Evolutionary conservation across 108 stramenopile genomes (phyloP), one percentile per base, ranked within the genome.

Genomic region (Ochromonas danica): DNA sequence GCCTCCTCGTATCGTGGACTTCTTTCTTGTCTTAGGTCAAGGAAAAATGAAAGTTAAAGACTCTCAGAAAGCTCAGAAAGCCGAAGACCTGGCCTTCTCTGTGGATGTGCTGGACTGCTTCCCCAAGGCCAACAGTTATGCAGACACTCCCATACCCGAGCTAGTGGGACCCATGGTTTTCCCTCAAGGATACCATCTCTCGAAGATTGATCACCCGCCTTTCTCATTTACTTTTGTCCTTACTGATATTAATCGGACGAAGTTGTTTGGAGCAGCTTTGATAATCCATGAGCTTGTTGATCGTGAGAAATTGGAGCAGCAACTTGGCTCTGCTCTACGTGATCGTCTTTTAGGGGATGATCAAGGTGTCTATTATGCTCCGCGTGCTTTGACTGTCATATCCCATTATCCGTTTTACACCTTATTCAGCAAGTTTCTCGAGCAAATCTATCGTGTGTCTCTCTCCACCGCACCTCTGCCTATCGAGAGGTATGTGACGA

Each of bases 371-470:
- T 62, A 91, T 36, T 92, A 89, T 84, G 70, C 92, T 14, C 93
- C 95, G 35, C 93, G 94, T 72, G 88, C 90, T 43, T 86, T 96
- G 65, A 89, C 92, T 25, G 42, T 96, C 42, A 80, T 96, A 41
- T 92, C 92, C 43, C 93, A 93, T 78, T 93, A 92, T 81, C 90
- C 92, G 0, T 96, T 93, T 75, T 91, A 90, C 82, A 87, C 91
- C 71, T 41, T 88, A 45, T 96, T 85, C 78, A 82, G 91, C 31
- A 79, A 74, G 31, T 91, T 90, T 22, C 71, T 95, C 74, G 79
- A 87, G 71, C 91, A 91, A 81, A 62, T 93, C 31, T 94, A 96
- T 82, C 89, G 85, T 30, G 87, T 96, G n/a, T 87, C 92, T 1
- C 61, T 94, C 30, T 87, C 90, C 38, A 79, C 92, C 43, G 92